Evolutionary conservation across 2,329 filamentous ascomycete species (phyloP), one percentile per base, ranked within the genome.

Genomic region (Grosmannia serpens): DNA sequence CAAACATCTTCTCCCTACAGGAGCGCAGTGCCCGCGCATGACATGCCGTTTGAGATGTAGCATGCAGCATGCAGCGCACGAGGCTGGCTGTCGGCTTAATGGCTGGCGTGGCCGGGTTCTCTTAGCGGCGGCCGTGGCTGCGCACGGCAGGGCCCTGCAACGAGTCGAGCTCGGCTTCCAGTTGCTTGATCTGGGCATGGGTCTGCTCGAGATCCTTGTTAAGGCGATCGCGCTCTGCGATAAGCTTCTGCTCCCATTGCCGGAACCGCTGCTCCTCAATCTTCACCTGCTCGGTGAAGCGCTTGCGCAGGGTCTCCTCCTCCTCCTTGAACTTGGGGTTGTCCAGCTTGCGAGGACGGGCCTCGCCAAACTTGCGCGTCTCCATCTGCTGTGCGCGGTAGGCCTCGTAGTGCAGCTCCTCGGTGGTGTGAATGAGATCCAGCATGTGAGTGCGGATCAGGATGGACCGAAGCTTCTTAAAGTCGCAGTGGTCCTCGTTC

Each of bases 271-370:
- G 91, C 79, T 99, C 94, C 81, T 99, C 95, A 70, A 99, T 89
- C 89, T 99, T 99, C 80, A 99, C 94, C 76, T 99, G 94, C 80
- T 99, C 94, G 67, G 94, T 99, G 78, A 99, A 99, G 67, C 95
- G 86, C 86, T 99, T 99, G 77, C 94, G 87, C 65, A 99, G 85
- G 62, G 89, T 89, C 82, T 99, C 94, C 73, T 99, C 94, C 77
- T 99, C 94, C 75, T 99, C 94, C 85, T 99, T 99, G 84, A 97
- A 99, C 82, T 99, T 99, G 77, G 94, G 94, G 82, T 99, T 99
- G 79, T 99, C 94, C 68, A 99, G 82, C 84, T 99, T 99, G 76
- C 92, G 84, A 67, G 94, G 94, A 66, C 92, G 86, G 61, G 91
- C 92, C 79, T 99, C 95, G 75, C 94, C 94, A 68, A 99, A 97